Percentiles rank a stretch among this genome's conserved stretches.
Evolutionary conservation across 306 rosid species (phyloP).

Genomic region (Abrus precatorius): DNA sequence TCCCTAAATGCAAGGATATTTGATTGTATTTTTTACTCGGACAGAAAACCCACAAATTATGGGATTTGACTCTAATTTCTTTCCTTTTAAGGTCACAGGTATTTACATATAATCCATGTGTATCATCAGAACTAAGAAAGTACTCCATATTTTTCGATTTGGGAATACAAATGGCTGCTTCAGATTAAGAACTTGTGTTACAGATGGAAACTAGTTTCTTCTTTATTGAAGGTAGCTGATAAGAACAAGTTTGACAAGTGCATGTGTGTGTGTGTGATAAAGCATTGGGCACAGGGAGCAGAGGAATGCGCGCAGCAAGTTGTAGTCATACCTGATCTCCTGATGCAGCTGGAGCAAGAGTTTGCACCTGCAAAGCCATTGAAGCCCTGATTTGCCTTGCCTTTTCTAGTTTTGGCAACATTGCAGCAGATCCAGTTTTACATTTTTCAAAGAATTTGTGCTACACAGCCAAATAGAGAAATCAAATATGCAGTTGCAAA

Average conservation of each 20-base stretch:
- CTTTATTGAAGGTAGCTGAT: conserved; percentile 32
- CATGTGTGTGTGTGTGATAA: background rate
- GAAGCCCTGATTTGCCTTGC: conserved; percentile 82
- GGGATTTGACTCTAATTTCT: background rate
- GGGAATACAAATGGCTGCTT: conserved; percentile 54
- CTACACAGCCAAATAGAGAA: conserved; percentile 55
- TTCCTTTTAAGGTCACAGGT: background rate
- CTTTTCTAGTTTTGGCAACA: conserved; percentile 87
- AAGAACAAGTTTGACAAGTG: background rate
- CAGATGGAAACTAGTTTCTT: conserved; percentile 32
- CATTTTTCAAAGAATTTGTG: conserved; percentile 97
- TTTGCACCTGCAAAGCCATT: conserved; percentile 83
- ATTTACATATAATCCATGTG: background rate
- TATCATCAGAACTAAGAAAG: conserved; percentile 16
- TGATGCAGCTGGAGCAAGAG: conserved; percentile 58
- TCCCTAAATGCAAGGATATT: background rate
- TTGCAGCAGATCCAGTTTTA: conserved; percentile 80
- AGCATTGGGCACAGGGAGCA: background rate
- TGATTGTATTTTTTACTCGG: background rate
- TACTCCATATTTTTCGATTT: background rate
- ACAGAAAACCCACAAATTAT: background rate
- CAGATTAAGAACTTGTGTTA: conserved; percentile 45
- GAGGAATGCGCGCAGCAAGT: background rate
- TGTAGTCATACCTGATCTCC: conserved; percentile 71
- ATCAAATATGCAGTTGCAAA: conserved; percentile 38